phyloP scores from a whole-genome alignment of 129 eudicot species.

The Saposhnikovia divaricata region DNA sequence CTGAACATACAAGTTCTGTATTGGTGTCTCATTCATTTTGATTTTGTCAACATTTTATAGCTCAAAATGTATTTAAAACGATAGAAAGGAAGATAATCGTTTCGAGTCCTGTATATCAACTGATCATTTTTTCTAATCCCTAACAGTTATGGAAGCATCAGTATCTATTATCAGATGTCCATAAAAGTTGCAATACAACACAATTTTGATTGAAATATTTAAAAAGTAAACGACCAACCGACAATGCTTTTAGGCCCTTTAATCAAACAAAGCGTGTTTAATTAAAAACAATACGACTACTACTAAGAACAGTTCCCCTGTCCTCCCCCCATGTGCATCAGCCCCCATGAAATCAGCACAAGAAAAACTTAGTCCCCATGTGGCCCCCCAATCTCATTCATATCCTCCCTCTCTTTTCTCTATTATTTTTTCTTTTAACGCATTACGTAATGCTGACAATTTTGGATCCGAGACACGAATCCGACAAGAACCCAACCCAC shows the following conservation, averaged over 20 bases:
- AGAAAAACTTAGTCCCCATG: constrained; percentile 2
- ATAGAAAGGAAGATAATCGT: too few species aligned
- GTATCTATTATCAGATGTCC: too few species aligned
- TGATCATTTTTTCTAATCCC: neutral
- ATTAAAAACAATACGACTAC: neutral
- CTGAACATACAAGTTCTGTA: too few species aligned
- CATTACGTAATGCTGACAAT: too few species aligned
- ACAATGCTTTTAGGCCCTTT: constrained; percentile 26
- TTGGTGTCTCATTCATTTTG: too few species aligned
- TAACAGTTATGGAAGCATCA: too few species aligned
- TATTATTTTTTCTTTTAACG: neutral
- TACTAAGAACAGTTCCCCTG: neutral
- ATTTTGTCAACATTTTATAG: too few species aligned
- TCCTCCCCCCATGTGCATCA: constrained; percentile 33
- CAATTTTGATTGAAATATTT: neutral
- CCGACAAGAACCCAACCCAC: too few species aligned
- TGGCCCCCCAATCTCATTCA: constrained; percentile 8
- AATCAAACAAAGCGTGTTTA: constrained; percentile 30
- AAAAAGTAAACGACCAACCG: constrained; percentile 15
- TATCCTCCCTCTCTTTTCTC: neutral
- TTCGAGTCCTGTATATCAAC: too few species aligned
- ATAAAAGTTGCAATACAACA: neutral
- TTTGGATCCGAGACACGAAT: too few species aligned
- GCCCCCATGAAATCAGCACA: constrained; percentile 23
- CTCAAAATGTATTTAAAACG: too few species aligned